These are phyloP conservation scores for Diatrype stigma DNA, from an alignment of 2,329 filamentous ascomycete genomes.

Conservation along the genomic window DNA sequence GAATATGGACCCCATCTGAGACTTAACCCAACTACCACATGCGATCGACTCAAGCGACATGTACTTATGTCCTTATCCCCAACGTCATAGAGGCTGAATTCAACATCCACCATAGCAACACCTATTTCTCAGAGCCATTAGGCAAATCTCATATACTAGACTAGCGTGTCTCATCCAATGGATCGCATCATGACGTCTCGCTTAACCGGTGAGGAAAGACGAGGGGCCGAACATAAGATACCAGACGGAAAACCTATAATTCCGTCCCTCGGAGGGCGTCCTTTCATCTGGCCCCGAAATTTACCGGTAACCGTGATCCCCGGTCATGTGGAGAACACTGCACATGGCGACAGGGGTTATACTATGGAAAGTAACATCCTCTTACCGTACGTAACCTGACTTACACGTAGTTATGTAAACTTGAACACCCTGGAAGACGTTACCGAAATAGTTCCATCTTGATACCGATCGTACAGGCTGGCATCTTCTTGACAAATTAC, in stretches of 20 bases:
- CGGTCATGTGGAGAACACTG: neutral
- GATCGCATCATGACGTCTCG: too few relatives aligned
- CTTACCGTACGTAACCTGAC: neutral
- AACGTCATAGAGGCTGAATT: too few relatives aligned
- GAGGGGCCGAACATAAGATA: neutral
- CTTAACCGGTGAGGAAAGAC: neutral
- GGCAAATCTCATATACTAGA: too few relatives aligned
- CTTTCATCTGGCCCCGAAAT: neutral
- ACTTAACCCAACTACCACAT: neutral
- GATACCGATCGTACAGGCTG: neutral
- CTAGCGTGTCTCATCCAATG: too few relatives aligned
- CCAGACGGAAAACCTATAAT: neutral
- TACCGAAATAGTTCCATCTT: neutral
- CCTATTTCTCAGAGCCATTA: too few relatives aligned
- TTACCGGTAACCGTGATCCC: neutral
- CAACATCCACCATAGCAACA: too few relatives aligned
- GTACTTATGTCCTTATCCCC: too few relatives aligned
- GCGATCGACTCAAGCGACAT: neutral
- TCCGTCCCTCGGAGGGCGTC: neutral
- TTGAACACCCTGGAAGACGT: too few relatives aligned
- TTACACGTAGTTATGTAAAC: too few relatives aligned
- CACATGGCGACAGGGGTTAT: neutral
- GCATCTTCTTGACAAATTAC: too few relatives aligned
- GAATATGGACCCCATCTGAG: too few relatives aligned
- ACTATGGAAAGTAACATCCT: too few relatives aligned